phyloP scores from a whole-genome alignment of 805 yeast species.

The Pichia deserticola region DNA sequence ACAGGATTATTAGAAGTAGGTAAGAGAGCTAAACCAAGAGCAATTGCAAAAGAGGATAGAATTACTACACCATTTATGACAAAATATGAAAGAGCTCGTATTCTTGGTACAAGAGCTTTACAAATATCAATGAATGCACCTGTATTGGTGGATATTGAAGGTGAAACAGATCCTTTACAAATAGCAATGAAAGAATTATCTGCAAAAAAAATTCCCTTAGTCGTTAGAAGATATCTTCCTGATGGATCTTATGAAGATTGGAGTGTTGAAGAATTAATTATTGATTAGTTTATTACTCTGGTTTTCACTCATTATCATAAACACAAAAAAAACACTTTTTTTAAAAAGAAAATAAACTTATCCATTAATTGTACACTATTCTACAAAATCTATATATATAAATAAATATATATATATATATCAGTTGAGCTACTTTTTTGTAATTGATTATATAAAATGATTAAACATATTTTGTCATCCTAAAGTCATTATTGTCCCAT shows the following conservation, averaged over 20 bases:
- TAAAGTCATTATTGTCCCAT: too few species aligned
- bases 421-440: too few species aligned
- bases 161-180: constrained; percentile 97
- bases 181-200: constrained; percentile 96
- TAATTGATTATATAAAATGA: too few species aligned
- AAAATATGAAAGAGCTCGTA: constrained; percentile 95
- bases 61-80: constrained; percentile 99
- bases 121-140: constrained; percentile 99
- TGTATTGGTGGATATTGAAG: constrained; percentile 94
- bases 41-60: constrained; percentile 83
- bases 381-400: neutral
- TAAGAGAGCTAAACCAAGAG: constrained; percentile 36
- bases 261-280: constrained; percentile 97
- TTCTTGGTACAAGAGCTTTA: constrained; percentile 93
- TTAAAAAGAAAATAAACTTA: too few species aligned
- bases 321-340: too few species aligned
- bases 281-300: constrained; percentile 40
- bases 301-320: too few species aligned
- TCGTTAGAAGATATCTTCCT: constrained; percentile 91
- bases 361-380: neutral
- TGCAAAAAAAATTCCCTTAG: constrained; percentile 91
- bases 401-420: too few species aligned
- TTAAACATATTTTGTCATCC: too few species aligned
- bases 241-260: constrained; percentile 97
- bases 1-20: constrained; percentile 33